Percentiles rank a stretch among this genome's conserved stretches.
Conservation (phyloP, 2,329 filamentous ascomycete species). For the Fusarium goolgardi region DNA sequence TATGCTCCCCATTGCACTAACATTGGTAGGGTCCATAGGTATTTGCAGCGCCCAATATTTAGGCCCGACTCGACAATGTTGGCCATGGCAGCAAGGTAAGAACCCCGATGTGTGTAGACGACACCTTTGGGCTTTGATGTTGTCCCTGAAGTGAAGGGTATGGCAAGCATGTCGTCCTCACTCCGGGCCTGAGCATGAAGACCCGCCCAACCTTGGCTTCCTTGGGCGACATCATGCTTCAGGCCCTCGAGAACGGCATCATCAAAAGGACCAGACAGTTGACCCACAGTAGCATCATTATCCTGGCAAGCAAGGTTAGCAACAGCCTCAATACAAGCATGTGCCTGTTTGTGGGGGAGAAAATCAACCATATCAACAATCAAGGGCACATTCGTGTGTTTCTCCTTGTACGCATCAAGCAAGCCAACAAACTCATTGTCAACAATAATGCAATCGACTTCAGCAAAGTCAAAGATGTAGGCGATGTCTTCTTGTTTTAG, state of each 20-base stretch:
- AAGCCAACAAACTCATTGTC: constrained; percentile 83
- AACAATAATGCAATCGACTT: constrained; percentile 87
- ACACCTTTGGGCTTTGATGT: constrained; percentile 94
- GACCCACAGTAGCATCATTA: constrained; percentile 79
- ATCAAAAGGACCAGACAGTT: constrained; percentile 83
- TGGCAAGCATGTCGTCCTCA: constrained; percentile 84
- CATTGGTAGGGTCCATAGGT: constrained; percentile 94
- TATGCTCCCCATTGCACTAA: constrained; percentile 62
- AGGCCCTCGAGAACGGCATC: constrained; percentile 85
- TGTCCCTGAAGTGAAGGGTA: constrained; percentile 95
- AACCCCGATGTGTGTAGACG: constrained; percentile 87
- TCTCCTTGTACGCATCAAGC: constrained; percentile 72
- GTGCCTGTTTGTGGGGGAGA: background rate
- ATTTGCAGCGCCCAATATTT: constrained; percentile 80
- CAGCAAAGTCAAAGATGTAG: constrained; percentile 90
- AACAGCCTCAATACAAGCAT: background rate
- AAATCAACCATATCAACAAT: constrained; percentile 74
- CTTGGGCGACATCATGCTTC: constrained; percentile 73
- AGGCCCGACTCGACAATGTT: constrained; percentile 92
- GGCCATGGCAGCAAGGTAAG: constrained; percentile 84
- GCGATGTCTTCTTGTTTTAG: constrained; percentile 86
- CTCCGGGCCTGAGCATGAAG: constrained; percentile 76
- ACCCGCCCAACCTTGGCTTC: constrained; percentile 78
- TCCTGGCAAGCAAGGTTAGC: constrained; percentile 64
- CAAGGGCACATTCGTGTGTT: constrained; percentile 72